A percentile compares a stretch with the other conserved stretches of the same genome.
phyloP scores from a whole-genome alignment of 306 rosid species.

The Arachis hypogaea region DNA sequence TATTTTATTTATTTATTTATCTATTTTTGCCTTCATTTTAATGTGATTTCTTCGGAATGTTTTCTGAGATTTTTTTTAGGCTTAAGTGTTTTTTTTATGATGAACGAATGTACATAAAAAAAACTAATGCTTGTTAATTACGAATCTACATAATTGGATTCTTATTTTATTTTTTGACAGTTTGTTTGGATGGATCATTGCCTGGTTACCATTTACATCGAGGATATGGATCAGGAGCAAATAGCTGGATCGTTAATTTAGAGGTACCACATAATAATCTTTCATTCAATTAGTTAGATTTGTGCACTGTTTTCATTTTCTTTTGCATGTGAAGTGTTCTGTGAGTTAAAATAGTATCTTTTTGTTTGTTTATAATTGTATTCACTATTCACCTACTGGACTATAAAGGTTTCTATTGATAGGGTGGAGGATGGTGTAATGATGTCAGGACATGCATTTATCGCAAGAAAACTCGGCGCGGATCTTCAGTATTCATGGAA shows the following conservation, averaged over 20 bases:
- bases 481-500: slow-evolving; percentile 85
- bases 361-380: no score
- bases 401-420: slow-evolving; percentile 25
- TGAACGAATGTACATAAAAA: background rate
- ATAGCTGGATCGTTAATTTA: slow-evolving; percentile 85
- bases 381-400: no score
- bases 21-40: background rate
- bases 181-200: slow-evolving; percentile 92
- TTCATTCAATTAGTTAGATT: slow-evolving; percentile 22
- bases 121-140: no score
- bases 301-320: background rate
- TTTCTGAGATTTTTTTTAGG: background rate
- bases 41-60: background rate
- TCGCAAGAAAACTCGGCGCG: slow-evolving; percentile 69
- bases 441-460: slow-evolving; percentile 64
- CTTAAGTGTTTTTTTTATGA: no score
- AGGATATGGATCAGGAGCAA: slow-evolving; percentile 86
- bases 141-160: background rate
- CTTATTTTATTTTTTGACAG: slow-evolving; percentile 43
- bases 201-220: slow-evolving; percentile 85
- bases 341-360: background rate
- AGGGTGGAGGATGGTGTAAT: slow-evolving; percentile 99
- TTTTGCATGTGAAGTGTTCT: background rate
- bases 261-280: slow-evolving; percentile 58
- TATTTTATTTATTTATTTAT: background rate